A percentile compares a stretch with the other conserved stretches of the same genome.
phyloP scores from a whole-genome alignment of 2,329 filamentous ascomycete genomes.

The Ceratocystis alfenasii region DNA sequence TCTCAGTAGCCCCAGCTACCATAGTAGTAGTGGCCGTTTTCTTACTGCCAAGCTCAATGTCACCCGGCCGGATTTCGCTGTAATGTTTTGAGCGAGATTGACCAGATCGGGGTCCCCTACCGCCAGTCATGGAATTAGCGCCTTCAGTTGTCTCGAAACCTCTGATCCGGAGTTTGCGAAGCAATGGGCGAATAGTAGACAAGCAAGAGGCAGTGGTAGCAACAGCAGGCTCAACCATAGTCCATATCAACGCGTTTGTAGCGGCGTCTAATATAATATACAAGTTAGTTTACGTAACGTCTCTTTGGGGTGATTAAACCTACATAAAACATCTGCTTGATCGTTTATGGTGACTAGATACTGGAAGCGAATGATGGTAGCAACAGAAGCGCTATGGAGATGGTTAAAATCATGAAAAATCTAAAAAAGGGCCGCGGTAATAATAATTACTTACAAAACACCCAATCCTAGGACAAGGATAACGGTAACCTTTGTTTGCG shows the following conservation, averaged over 20 bases:
- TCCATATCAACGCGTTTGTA: conserved; percentile 45
- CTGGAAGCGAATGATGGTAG: conserved; percentile 41
- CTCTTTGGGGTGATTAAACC: conserved; percentile 22
- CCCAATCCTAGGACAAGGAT: conserved; percentile 39
- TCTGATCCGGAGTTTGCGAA: conserved; percentile 37
- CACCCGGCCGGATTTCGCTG: conserved; percentile 15
- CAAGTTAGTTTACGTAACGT: conserved; percentile 8
- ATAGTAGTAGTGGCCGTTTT: conserved; percentile 15
- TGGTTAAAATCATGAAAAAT: background rate
- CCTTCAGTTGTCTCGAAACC: conserved; percentile 33
- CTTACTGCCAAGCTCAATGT: conserved; percentile 20
- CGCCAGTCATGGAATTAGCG: conserved; percentile 10
- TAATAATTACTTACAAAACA: conserved; percentile 34
- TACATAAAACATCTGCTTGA: conserved; percentile 39
- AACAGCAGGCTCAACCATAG: conserved; percentile 44
- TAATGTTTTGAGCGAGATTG: conserved; percentile 25
- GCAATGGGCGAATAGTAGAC: conserved; percentile 43
- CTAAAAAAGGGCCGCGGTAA: background rate
- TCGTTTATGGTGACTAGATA: conserved; percentile 37
- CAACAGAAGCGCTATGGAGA: conserved; percentile 37
- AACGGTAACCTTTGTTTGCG: conserved; percentile 41
- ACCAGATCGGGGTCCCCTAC: conserved; percentile 26
- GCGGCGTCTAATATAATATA: conserved; percentile 29
- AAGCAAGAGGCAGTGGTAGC: conserved; percentile 44
- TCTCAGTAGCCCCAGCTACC: conserved; percentile 17